phyloP scores from a whole-genome alignment of 148 eudicot genomes.

The Rhododendron vialii region DNA sequence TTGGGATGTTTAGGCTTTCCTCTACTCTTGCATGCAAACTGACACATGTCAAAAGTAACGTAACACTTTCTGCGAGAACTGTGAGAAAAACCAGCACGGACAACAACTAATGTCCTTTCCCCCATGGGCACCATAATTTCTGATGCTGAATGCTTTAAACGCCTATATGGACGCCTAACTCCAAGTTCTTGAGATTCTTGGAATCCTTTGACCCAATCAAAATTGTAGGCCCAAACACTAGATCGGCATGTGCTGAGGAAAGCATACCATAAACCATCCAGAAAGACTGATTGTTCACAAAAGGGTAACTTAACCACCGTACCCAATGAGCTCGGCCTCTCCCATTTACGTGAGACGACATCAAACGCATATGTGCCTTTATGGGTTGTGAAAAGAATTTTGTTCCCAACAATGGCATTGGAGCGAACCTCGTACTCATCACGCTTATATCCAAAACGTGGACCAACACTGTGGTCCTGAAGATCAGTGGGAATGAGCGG shows the following conservation, averaged over 20 bases:
- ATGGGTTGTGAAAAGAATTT: no score
- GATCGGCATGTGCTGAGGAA: neutral
- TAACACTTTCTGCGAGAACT: neutral
- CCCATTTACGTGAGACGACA: neutral
- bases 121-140: neutral
- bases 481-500: neutral
- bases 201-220: neutral
- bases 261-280: neutral
- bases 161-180: neutral
- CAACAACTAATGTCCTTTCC: neutral
- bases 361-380: neutral
- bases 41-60: neutral
- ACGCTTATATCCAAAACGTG: neutral
- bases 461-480: neutral
- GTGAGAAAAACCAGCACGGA: neutral
- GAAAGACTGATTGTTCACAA: neutral
- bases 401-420: neutral
- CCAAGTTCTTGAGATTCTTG: neutral
- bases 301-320: neutral
- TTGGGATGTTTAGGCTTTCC: no score
- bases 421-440: neutral
- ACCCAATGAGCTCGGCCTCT: neutral
- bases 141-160: neutral
- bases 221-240: neutral
- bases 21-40: neutral